A percentile compares a stretch with the other conserved stretches of the same genome.
Conservation (phyloP, 768 basidiomycete genomes). For the Chiua virens region DNA sequence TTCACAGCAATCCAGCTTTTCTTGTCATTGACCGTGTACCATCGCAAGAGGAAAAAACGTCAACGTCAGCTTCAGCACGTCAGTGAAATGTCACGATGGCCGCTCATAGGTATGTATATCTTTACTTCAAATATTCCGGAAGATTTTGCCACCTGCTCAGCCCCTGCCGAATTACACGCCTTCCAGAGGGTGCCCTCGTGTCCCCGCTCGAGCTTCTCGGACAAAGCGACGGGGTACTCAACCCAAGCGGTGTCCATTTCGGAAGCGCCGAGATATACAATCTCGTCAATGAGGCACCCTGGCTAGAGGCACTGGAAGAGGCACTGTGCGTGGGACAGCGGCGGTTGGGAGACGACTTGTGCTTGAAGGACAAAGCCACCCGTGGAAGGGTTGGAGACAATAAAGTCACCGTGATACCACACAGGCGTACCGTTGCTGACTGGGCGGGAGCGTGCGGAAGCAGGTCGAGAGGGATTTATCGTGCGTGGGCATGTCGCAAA, state of each 20-base stretch:
- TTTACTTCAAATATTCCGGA: constrained; percentile 60
- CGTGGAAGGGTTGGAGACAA: constrained; percentile 60
- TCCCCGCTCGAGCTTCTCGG: constrained; percentile 65
- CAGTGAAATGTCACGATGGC: neutral
- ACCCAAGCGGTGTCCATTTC: no score
- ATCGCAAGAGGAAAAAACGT: neutral
- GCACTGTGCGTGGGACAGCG: no score
- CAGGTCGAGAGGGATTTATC: constrained; percentile 63
- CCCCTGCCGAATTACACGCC: constrained; percentile 52
- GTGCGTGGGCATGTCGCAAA: constrained; percentile 53
- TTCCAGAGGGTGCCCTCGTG: constrained; percentile 49
- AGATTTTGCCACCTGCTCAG: constrained; percentile 76
- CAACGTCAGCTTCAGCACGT: neutral
- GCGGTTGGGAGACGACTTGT: no score
- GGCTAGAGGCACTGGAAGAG: no score
- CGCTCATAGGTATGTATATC: constrained; percentile 69
- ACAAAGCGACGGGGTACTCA: no score
- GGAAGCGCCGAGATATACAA: no score
- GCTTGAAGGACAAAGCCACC: constrained; percentile 61
- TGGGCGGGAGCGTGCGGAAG: constrained; percentile 61
- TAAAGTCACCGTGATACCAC: constrained; percentile 72
- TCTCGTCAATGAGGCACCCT: no score
- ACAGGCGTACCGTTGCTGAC: constrained; percentile 39
- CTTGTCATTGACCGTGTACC: constrained; percentile 79
- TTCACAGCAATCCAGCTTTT: constrained; percentile 80